phyloP scores from a whole-genome alignment of 495 filamentous ascomycete genomes.

The Hyphodiscus hymeniophilus region DNA sequence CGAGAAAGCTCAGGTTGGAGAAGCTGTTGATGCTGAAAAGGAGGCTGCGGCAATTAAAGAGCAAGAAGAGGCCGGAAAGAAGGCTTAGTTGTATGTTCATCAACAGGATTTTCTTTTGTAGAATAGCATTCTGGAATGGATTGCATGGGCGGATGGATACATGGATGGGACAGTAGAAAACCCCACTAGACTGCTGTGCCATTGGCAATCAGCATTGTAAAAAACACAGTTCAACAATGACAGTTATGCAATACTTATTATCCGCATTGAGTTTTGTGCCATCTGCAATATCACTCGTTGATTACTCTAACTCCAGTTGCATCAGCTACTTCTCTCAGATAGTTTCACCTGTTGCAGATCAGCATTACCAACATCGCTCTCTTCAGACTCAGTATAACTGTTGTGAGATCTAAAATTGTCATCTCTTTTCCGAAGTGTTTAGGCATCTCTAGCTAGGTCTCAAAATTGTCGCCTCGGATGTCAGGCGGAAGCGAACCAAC shows the following conservation, averaged over 20 bases:
- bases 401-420: too few species aligned
- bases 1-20: constrained; percentile 16
- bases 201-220: constrained; percentile 4
- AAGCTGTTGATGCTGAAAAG: constrained; percentile 19
- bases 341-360: too few species aligned
- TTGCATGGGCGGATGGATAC: constrained; percentile 11
- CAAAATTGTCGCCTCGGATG: too few species aligned
- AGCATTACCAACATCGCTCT: too few species aligned
- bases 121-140: constrained; percentile 13
- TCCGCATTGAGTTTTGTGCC: too few species aligned
- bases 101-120: constrained; percentile 21
- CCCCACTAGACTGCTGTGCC: constrained; percentile 14
- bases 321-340: too few species aligned
- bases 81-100: background rate
- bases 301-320: too few species aligned
- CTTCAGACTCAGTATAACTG: too few species aligned
- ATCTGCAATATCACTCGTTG: too few species aligned
- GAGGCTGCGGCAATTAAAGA: constrained; percentile 13
- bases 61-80: constrained; percentile 6
- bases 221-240: background rate
- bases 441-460: too few species aligned
- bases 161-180: constrained; percentile 20
- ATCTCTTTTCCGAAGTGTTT: too few species aligned
- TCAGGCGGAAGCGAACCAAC: too few species aligned
- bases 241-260: background rate